Evolutionary conservation across 495 filamentous ascomycete genomes (phyloP).

Genomic region (Talaromyces trachyspermus): DNA sequence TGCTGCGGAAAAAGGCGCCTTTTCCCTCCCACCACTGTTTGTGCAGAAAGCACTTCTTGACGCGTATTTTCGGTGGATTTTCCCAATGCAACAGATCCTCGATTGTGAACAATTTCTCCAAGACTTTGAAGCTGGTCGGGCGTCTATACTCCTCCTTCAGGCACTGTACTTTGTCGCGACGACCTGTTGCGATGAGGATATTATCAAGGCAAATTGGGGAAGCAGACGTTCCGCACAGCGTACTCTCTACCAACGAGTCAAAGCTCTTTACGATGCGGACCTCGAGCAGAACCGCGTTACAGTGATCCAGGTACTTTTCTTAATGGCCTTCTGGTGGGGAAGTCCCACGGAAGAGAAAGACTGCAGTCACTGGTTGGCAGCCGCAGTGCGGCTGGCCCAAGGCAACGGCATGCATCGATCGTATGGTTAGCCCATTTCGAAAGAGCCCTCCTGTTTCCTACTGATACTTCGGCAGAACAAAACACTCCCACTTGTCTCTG

Average conservation of each 20-base stretch:
- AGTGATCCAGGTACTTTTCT: conserved; percentile 30
- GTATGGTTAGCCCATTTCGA: conserved; percentile 4
- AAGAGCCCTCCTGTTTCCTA: not conserved
- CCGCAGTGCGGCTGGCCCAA: conserved; percentile 32
- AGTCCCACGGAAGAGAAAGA: conserved; percentile 33
- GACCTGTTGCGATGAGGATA: conserved; percentile 21
- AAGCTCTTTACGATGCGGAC: conserved; percentile 36
- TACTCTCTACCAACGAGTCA: conserved; percentile 31
- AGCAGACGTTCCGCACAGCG: conserved; percentile 25
- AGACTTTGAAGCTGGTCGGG: conserved; percentile 19
- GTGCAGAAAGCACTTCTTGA: conserved; percentile 24
- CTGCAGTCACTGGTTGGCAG: conserved; percentile 34
- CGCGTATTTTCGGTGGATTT: conserved; percentile 39
- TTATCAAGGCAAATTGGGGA: conserved; percentile 21
- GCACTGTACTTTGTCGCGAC: conserved; percentile 36
- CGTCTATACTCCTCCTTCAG: conserved; percentile 33
- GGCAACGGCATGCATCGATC: conserved; percentile 33
- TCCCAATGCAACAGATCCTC: conserved; percentile 35
- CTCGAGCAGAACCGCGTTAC: conserved; percentile 30
- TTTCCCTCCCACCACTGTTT: conserved; percentile 26
- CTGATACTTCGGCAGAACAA: conserved; percentile 19
- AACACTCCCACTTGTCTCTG: conserved; percentile 23
- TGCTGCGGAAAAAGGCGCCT: conserved; percentile 27
- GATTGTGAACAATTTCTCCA: conserved; percentile 21
- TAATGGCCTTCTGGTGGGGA: conserved; percentile 36